Evolutionary conservation across 441 rosid genomes (phyloP).

Genomic region (Erodium texanum): DNA sequence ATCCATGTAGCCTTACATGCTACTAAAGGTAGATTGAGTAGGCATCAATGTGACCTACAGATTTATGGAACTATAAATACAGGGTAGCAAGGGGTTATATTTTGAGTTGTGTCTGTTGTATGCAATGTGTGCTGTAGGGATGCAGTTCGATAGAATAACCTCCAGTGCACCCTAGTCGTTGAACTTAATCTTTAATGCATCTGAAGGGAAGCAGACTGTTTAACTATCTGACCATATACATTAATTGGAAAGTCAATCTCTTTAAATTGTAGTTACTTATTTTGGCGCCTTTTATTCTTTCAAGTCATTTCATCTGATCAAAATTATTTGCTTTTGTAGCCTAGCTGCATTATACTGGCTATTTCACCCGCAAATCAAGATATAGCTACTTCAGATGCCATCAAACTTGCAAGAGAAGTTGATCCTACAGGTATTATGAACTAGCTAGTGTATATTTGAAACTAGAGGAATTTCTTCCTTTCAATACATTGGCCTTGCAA

Average conservation of each 20-base stretch:
- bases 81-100: too few species aligned
- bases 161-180: too few species aligned
- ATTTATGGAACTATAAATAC: too few species aligned
- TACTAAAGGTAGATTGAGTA: too few species aligned
- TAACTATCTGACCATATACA: too few species aligned
- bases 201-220: too few species aligned
- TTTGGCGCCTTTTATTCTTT: neutral
- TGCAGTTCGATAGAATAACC: too few species aligned
- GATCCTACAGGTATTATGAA: slow-evolving; percentile 75
- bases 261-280: neutral
- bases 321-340: slow-evolving; percentile 30
- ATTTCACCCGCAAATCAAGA: slow-evolving; percentile 99
- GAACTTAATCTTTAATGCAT: too few species aligned
- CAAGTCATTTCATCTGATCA: neutral
- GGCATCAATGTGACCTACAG: too few species aligned
- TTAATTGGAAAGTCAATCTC: neutral
- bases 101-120: too few species aligned
- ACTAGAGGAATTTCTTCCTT: neutral
- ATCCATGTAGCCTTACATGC: too few species aligned
- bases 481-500: neutral
- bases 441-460: slow-evolving; percentile 6
- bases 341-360: slow-evolving; percentile 93
- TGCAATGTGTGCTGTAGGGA: too few species aligned
- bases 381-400: slow-evolving; percentile 98
- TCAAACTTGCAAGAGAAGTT: slow-evolving; percentile 97